Percentiles rank a stretch among this genome's conserved stretches.
Conservation (phyloP, 129 eudicot genomes). For the Saussurea involucrata region DNA sequence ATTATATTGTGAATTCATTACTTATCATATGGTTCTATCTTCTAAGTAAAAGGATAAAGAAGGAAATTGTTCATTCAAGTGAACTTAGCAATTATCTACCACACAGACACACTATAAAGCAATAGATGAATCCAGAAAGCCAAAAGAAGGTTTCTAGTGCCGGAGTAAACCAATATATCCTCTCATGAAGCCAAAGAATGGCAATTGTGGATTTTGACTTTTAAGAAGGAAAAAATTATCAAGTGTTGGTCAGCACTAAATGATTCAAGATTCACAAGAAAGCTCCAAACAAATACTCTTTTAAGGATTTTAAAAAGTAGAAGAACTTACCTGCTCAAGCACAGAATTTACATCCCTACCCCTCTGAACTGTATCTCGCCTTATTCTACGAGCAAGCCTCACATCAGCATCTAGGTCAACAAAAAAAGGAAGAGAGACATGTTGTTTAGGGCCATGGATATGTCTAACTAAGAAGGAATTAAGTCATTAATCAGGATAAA, state of each 20-base stretch:
- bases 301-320: conserved; percentile 5
- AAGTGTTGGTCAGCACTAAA: conserved; percentile 1
- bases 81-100: conserved; percentile 4
- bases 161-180: background rate
- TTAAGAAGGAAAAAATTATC: background rate
- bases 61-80: background rate
- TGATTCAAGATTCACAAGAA: conserved; percentile 11
- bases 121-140: background rate
- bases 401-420: conserved; percentile 90
- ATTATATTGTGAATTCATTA: background rate
- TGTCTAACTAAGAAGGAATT: background rate
- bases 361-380: conserved; percentile 98
- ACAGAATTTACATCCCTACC: conserved; percentile 97
- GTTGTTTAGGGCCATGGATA: conserved; percentile 3
- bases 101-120: conserved; percentile 3
- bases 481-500: conserved; percentile 5
- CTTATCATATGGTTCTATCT: conserved; percentile 1
- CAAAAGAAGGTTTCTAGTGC: background rate
- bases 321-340: conserved; percentile 83
- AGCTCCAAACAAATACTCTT: background rate
- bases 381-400: conserved; percentile 99
- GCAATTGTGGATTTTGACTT: background rate
- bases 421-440: conserved; percentile 16
- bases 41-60: background rate
- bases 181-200: background rate